Evolutionary conservation across 306 rosid genomes (phyloP), one percentile per base, ranked within the genome.

Genomic region (Phaseolus lunatus): DNA sequence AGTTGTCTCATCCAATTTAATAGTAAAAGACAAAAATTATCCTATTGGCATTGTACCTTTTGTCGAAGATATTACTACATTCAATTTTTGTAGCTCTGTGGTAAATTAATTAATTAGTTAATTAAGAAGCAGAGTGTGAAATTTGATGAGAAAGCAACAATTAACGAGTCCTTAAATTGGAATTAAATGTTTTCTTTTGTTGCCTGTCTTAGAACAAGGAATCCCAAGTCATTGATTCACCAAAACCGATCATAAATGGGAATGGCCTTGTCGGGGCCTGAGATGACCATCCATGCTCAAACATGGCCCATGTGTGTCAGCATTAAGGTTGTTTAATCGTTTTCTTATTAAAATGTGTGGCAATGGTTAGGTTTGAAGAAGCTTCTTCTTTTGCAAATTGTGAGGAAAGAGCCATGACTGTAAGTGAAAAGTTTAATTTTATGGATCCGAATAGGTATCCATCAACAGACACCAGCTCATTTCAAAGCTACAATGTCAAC

Each of bases 391-490:
- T 29, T 54, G 39, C 76, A 41, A 53, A 52, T 14, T 7, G 23
- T 56, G 45, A 9, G 3, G 11, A 48, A 56, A 54, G 31, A 70
- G 69, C n/a, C 82, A 22, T 35, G 45, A 52, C 19, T 26, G n/a
- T 67, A 22, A 9, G 37, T 9, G 45, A 67, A 70, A 68, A 15
- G 23, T 19, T 54, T 47, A 27, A 27, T 18, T 63, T 41, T 35
- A 62, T 72, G 84, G 75, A 87, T 76, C 86, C 80, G 77, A 78
- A 65, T 54, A 43, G 26, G 37, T 66, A 56, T 64, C 64, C 27
- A 82, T 81, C 84, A 73, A 85, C 70, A 84, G 78, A 65, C 62
- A 52, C 79, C 86, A 89, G 86, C 87, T 86, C 93, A 86, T 69
- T 57, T 39, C 24, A 33, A 6, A 19, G 56, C 89, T 80, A 80